Conservation (phyloP, 2,329 filamentous ascomycete species). For the Furcasterigmium sp. region DNA sequence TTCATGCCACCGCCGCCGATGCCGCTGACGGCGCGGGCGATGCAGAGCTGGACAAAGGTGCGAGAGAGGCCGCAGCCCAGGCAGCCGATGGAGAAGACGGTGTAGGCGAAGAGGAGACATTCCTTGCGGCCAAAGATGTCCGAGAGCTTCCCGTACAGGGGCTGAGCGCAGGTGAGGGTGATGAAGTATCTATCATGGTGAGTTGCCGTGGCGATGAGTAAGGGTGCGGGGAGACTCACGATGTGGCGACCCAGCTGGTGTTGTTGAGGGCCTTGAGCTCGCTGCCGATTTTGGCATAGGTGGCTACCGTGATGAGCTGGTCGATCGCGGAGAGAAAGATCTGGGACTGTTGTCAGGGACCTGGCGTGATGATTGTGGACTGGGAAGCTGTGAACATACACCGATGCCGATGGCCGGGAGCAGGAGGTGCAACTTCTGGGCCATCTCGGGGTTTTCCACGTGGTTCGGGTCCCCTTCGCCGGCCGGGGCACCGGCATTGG, state of each 20-base stretch:
- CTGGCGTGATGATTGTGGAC: not conserved
- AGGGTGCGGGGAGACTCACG: slow-evolving; percentile 19
- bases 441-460: slow-evolving; percentile 20
- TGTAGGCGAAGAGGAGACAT: slow-evolving; percentile 59
- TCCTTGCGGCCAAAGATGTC: slow-evolving; percentile 68
- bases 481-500: slow-evolving; percentile 7
- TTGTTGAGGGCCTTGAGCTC: slow-evolving; percentile 70
- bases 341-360: slow-evolving; percentile 33
- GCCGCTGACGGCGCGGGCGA: slow-evolving; percentile 46
- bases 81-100: slow-evolving; percentile 60
- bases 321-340: slow-evolving; percentile 70
- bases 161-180: slow-evolving; percentile 70
- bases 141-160: slow-evolving; percentile 65
- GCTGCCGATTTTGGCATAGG: slow-evolving; percentile 72
- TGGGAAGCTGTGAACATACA: slow-evolving; percentile 14
- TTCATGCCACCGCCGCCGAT: slow-evolving; percentile 70
- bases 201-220: too few species aligned
- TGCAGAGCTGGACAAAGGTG: slow-evolving; percentile 60
- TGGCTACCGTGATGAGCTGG: slow-evolving; percentile 72
- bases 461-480: slow-evolving; percentile 6
- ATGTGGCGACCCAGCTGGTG: slow-evolving; percentile 67
- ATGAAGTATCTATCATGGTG: slow-evolving; percentile 55
- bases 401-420: slow-evolving; percentile 32
- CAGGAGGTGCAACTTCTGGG: slow-evolving; percentile 29
- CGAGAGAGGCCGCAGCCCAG: slow-evolving; percentile 57